Conservation (phyloP, 2,329 filamentous ascomycete genomes). For the Lasiodiplodia hormozganensis region DNA sequence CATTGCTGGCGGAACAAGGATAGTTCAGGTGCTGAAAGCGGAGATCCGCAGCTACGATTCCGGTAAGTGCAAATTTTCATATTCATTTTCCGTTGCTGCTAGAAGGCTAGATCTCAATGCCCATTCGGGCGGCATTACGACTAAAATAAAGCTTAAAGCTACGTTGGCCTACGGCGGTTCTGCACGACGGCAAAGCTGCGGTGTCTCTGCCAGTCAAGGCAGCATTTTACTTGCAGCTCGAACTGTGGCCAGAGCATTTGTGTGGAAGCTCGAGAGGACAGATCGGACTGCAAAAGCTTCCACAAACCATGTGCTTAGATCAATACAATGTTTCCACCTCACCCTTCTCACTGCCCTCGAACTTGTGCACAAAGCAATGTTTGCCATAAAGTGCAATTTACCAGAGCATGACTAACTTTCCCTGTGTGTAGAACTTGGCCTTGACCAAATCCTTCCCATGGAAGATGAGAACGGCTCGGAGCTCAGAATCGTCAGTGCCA, state of each 20-base stretch:
- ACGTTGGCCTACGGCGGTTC: background rate
- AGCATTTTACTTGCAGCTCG: background rate
- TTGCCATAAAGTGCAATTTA: background rate
- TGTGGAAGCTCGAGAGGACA: conserved; percentile 12
- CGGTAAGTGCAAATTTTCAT: conserved; percentile 62
- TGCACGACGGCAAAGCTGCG: background rate
- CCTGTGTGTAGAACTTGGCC: conserved; percentile 71
- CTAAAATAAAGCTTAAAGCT: background rate
- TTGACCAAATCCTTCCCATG: conserved; percentile 92
- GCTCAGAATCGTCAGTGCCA: conserved; percentile 77
- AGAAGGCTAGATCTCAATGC: background rate
- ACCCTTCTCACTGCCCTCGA: conserved; percentile 19
- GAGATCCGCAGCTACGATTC: conserved; percentile 92
- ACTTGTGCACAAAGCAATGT: conserved; percentile 17
- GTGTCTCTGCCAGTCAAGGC: background rate
- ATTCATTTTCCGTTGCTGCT: background rate
- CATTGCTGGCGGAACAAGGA: conserved; percentile 78
- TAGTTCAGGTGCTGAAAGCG: conserved; percentile 85
- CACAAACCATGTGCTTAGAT: conserved; percentile 27
- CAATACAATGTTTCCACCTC: conserved; percentile 23
- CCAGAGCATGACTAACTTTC: conserved; percentile 5
- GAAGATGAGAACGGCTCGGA: conserved; percentile 88
- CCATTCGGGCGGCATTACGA: background rate
- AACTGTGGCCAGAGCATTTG: background rate
- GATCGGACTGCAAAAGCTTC: conserved; percentile 10